phyloP scores from a whole-genome alignment of 805 yeast genomes.

The Saccharomycopsis oosterbeekiorum region DNA sequence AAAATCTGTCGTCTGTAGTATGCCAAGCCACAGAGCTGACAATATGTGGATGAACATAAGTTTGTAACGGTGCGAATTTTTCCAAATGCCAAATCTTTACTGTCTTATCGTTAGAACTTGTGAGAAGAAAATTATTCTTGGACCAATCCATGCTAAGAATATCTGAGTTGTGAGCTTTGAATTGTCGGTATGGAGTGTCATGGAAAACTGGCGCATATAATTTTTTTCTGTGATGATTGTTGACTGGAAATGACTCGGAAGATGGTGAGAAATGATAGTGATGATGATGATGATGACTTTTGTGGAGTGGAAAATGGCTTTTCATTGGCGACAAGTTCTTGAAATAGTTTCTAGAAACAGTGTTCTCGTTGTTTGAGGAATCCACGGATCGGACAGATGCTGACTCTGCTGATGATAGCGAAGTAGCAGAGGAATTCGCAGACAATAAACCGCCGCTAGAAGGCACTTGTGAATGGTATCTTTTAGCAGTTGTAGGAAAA shows the following conservation, averaged over 20 bases:
- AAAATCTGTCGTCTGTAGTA: conserved; percentile 79
- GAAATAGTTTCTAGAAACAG: neutral
- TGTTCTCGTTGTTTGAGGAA: neutral
- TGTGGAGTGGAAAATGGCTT: neutral
- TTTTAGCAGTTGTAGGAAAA: neutral
- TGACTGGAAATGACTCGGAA: neutral
- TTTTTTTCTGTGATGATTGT: neutral
- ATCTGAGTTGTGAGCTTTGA: conserved; percentile 59
- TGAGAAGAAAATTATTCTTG: conserved; percentile 65
- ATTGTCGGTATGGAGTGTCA: conserved; percentile 48
- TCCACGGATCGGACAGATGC: neutral
- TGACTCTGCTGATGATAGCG: neutral
- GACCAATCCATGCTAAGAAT: conserved; percentile 82
- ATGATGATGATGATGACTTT: neutral
- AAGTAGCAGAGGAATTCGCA: neutral
- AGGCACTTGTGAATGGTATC: neutral
- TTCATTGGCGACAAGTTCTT: neutral
- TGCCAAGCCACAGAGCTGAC: conserved; percentile 76
- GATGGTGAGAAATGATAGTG: neutral
- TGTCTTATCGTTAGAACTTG: conserved; percentile 79
- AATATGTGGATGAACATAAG: conserved; percentile 68
- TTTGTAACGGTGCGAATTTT: conserved; percentile 48
- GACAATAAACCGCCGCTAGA: conserved; percentile 3
- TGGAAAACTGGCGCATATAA: conserved; percentile 72
- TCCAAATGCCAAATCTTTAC: conserved; percentile 82